phyloP scores from a whole-genome alignment of 495 filamentous ascomycete species.

The Penicillium simplicissimum region DNA sequence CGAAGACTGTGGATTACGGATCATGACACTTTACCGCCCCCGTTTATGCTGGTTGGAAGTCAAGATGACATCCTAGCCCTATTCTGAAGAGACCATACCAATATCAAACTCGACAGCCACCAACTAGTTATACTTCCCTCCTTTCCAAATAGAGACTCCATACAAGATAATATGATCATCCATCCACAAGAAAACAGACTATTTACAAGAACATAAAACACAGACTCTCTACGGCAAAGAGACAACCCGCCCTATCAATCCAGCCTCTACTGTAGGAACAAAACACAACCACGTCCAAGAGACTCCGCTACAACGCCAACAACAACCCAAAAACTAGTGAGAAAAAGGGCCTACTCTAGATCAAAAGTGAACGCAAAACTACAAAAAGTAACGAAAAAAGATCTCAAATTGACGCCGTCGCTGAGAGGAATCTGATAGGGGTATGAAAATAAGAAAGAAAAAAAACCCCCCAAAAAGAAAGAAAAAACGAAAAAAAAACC shows the following conservation, averaged over 20 bases:
- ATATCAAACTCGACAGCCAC: not conserved
- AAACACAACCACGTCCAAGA: not conserved
- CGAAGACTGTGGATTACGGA: not conserved
- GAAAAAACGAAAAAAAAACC: not conserved
- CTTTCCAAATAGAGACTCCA: not conserved
- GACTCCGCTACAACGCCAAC: not conserved
- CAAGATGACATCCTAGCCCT: too few species aligned
- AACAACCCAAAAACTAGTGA: not conserved
- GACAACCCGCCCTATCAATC: not conserved
- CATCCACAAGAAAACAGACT: too few species aligned
- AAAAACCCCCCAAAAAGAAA: not conserved
- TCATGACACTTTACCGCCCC: too few species aligned
- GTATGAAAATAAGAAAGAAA: not conserved
- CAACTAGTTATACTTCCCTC: not conserved
- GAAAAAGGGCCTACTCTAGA: not conserved
- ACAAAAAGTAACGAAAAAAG: not conserved
- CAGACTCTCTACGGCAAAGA: too few species aligned
- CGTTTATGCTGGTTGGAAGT: too few species aligned
- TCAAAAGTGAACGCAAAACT: not conserved
- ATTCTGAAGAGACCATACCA: not conserved
- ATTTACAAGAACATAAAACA: too few species aligned
- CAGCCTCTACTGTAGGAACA: not conserved
- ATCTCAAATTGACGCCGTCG: conserved; percentile 12
- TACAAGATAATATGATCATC: too few species aligned
- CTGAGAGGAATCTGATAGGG: conserved; percentile 10